Percentiles rank a stretch among this genome's conserved stretches.
These are phyloP conservation scores for Pyrus hybrid DNA, from an alignment of 331 rosid genomes.

Conservation along the genomic window DNA sequence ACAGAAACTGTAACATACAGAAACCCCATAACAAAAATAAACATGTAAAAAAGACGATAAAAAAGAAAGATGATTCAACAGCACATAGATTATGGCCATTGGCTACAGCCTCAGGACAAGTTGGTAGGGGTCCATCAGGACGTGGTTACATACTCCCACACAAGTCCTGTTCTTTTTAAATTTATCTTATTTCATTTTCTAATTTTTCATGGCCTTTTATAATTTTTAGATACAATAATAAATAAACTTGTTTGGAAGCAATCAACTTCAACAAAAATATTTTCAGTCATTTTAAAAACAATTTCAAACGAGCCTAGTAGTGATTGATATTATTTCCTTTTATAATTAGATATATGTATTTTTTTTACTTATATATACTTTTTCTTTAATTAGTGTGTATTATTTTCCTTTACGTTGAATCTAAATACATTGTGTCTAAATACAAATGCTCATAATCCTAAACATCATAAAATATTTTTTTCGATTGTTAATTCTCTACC, in stretches of 20 bases:
- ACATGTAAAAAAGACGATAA: not conserved
- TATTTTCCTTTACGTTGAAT: too few relatives aligned
- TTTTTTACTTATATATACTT: too few relatives aligned
- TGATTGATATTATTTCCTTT: too few relatives aligned
- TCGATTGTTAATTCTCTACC: too few relatives aligned
- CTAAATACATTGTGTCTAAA: too few relatives aligned
- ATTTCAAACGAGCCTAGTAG: too few relatives aligned
- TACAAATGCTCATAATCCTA: too few relatives aligned
- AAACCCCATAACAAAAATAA: not conserved
- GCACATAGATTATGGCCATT: not conserved
- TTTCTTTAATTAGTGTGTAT: too few relatives aligned
- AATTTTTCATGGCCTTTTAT: not conserved
- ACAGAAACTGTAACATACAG: not conserved
- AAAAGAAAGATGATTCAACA: not conserved
- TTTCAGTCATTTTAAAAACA: too few relatives aligned
- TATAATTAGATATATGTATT: too few relatives aligned
- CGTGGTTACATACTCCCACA: constrained; percentile 37
- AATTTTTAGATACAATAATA: not conserved
- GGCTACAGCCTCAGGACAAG: not conserved
- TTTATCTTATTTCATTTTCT: not conserved
- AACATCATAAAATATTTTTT: too few relatives aligned
- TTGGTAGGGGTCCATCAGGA: constrained; percentile 33
- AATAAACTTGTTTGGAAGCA: not conserved
- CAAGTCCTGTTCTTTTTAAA: constrained; percentile 16
- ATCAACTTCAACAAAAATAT: too few relatives aligned